Evolutionary conservation across 1,284 basidiomycete genomes (phyloP).

Genomic region (Mycena citricolor): DNA sequence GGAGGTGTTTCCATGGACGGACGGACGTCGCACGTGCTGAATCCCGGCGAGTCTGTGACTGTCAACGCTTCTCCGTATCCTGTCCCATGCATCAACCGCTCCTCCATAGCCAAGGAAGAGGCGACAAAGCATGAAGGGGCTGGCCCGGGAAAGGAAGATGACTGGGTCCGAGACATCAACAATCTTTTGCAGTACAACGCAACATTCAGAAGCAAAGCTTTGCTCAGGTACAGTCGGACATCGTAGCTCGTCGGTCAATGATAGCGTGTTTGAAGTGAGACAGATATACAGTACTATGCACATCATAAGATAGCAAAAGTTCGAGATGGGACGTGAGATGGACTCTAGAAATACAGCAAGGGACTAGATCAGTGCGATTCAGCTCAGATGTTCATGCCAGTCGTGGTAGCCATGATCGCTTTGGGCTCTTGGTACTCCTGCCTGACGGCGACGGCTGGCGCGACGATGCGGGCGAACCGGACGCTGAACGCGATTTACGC

Average conservation of each 20-base stretch:
- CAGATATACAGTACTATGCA: too few species aligned
- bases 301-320: too few species aligned
- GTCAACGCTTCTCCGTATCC: conserved; percentile 87
- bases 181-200: conserved; percentile 90
- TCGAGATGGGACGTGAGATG: too few species aligned
- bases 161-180: conserved; percentile 97
- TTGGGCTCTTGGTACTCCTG: conserved; percentile 19
- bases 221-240: conserved; percentile 63
- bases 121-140: conserved; percentile 50
- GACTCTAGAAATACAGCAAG: too few species aligned
- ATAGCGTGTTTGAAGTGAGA: too few species aligned
- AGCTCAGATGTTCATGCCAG: too few species aligned
- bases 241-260: too few species aligned
- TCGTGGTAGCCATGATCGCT: conserved; percentile 22
- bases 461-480: conserved; percentile 24
- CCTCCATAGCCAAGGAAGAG: conserved; percentile 64
- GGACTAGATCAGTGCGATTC: too few species aligned
- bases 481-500: conserved; percentile 26
- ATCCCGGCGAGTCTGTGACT: conserved; percentile 82
- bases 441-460: conserved; percentile 21
- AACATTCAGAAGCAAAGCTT: conserved; percentile 85
- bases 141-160: conserved; percentile 80
- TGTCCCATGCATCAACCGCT: conserved; percentile 90
- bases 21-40: conserved; percentile 75
- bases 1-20: conserved; percentile 95